These are phyloP conservation scores for Citrus hindsii DNA, from an alignment of 345 rosid species.

Conservation along the genomic window DNA sequence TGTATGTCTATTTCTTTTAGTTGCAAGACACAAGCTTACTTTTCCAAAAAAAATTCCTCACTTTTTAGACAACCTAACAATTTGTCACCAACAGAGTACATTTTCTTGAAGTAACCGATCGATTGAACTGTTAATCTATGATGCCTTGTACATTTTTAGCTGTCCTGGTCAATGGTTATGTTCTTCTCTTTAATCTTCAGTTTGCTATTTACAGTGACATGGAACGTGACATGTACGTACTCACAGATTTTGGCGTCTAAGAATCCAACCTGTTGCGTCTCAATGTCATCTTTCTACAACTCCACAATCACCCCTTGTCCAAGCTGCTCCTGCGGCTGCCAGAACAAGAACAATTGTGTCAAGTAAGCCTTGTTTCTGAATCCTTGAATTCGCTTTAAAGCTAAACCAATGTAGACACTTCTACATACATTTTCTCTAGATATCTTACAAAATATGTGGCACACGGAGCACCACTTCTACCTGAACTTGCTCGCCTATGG, in stretches of 20 bases:
- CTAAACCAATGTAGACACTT: not conserved
- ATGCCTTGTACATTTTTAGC: not conserved
- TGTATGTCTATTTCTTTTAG: not conserved
- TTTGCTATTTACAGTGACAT: constrained; percentile 39
- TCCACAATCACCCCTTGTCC: constrained; percentile 42
- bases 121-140: not conserved
- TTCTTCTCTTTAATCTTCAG: not conserved
- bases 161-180: not conserved
- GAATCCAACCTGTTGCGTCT: constrained; percentile 45
- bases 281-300: constrained; percentile 50
- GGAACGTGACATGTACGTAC: constrained; percentile 52
- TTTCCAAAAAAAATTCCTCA: not conserved
- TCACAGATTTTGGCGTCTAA: constrained; percentile 37
- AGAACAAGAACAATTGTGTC: constrained; percentile 27
- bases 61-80: not conserved
- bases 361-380: constrained; percentile 14
- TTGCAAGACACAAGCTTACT: not conserved
- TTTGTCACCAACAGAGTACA: too few species aligned
- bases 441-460: not conserved
- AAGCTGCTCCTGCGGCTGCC: constrained; percentile 47
- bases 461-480: not conserved
- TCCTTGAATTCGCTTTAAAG: not conserved
- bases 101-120: not conserved
- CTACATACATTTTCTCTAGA: not conserved
- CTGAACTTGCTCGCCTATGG: not conserved